A percentile compares a stretch with the other conserved stretches of the same genome.
These are phyloP conservation scores for Zymoseptoria brevis DNA, from an alignment of 2,329 filamentous ascomycete species.

Conservation along the genomic window DNA sequence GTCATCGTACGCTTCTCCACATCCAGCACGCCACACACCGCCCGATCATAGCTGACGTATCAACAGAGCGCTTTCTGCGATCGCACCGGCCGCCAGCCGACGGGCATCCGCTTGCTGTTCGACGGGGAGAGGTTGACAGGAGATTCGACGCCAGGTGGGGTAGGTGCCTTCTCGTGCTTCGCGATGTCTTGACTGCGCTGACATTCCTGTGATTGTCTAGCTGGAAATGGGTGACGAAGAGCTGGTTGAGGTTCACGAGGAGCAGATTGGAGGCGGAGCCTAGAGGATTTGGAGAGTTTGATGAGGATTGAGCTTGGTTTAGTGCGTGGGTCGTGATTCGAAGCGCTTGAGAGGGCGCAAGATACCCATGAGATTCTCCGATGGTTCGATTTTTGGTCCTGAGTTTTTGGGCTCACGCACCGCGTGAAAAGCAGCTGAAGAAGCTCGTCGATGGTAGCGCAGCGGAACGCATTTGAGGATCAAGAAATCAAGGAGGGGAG, in stretches of 20 bases:
- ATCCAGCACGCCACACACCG: not conserved
- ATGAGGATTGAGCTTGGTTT: not conserved
- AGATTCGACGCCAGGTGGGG: slow-evolving; percentile 13
- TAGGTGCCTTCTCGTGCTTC: slow-evolving; percentile 5
- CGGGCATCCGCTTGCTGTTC: slow-evolving; percentile 17
- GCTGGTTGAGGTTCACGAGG: slow-evolving; percentile 17
- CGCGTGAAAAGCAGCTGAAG: no score
- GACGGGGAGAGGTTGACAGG: slow-evolving; percentile 17
- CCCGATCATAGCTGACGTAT: not conserved
- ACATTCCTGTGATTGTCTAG: slow-evolving; percentile 5
- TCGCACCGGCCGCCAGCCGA: slow-evolving; percentile 6
- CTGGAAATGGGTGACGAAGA: slow-evolving; percentile 19
- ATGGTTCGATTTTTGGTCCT: no score
- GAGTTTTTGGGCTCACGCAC: no score
- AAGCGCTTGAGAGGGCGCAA: no score
- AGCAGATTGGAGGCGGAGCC: slow-evolving; percentile 16
- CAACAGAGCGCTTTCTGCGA: slow-evolving; percentile 11
- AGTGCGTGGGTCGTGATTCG: not conserved
- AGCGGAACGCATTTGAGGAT: no score
- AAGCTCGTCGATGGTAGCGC: no score
- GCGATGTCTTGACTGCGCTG: not conserved
- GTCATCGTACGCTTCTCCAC: not conserved
- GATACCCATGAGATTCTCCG: no score
- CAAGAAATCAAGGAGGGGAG: no score
- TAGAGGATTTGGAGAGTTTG: not conserved